Percentiles rank a stretch among this genome's conserved stretches.
These are phyloP conservation scores for Pistacia atlantica DNA, from an alignment of 345 rosid species.

Conservation along the genomic window DNA sequence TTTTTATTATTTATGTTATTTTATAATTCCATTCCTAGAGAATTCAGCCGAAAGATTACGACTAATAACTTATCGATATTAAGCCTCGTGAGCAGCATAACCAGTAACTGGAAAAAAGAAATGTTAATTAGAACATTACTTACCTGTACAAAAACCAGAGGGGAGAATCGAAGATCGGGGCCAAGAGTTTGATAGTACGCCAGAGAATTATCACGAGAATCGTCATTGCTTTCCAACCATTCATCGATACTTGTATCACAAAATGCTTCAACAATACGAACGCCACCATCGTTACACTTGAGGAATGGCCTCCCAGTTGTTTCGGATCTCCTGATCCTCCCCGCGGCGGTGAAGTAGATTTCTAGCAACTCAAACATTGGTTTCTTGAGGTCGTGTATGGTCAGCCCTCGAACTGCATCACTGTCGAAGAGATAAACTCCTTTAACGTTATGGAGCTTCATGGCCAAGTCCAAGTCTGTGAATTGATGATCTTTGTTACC, in stretches of 20 bases:
- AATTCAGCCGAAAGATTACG: too few relatives aligned
- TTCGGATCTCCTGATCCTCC: constrained; percentile 59
- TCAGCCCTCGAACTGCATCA: constrained; percentile 39
- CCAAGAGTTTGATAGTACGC: constrained; percentile 51
- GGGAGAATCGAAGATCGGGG: constrained; percentile 80
- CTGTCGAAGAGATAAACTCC: constrained; percentile 60
- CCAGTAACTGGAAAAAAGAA: too few relatives aligned
- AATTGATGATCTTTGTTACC: constrained; percentile 42
- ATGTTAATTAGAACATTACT: background rate
- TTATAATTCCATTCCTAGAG: too few relatives aligned
- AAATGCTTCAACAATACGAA: constrained; percentile 56
- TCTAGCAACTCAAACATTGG: constrained; percentile 48
- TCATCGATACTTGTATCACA: constrained; percentile 53
- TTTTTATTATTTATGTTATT: too few relatives aligned
- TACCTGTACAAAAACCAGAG: constrained; percentile 74
- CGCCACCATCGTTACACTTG: constrained; percentile 83
- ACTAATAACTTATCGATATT: too few relatives aligned
- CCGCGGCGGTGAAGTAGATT: constrained; percentile 36
- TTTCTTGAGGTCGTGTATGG: constrained; percentile 41
- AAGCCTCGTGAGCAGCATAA: too few relatives aligned
- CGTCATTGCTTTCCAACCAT: constrained; percentile 37
- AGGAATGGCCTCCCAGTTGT: constrained; percentile 49
- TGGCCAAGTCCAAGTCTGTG: constrained; percentile 58
- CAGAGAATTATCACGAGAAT: constrained; percentile 37
- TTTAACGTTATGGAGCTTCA: constrained; percentile 76